Evolutionary conservation across 371 early-diverging fungal genomes (phyloP).

Genomic region (Haplosporangium sp.): DNA sequence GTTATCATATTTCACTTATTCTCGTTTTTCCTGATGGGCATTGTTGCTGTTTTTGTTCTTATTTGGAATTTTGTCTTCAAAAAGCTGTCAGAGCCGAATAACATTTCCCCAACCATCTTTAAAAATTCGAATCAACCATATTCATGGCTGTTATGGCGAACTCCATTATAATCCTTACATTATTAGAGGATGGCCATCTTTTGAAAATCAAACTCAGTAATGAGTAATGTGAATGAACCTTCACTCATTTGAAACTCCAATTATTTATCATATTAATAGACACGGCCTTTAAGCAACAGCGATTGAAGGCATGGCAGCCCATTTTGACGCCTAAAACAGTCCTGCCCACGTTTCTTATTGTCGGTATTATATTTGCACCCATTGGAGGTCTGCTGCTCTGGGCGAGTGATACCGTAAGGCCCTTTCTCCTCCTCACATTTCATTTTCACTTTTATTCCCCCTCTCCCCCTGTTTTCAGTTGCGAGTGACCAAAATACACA

Average conservation of each 20-base stretch:
- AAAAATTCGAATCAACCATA: no score
- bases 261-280: constrained; percentile 60
- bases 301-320: constrained; percentile 98
- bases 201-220: not conserved
- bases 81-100: no score
- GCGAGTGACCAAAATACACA: not conserved
- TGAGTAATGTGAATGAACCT: not conserved
- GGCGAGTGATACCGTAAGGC: constrained; percentile 75
- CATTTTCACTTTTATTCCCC: not conserved
- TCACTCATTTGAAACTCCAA: not conserved
- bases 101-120: no score
- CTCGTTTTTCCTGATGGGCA: not conserved
- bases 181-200: no score
- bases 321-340: constrained; percentile 95
- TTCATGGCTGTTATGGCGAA: no score
- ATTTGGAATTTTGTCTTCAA: no score
- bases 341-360: constrained; percentile 89
- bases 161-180: no score
- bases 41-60: not conserved
- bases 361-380: constrained; percentile 93
- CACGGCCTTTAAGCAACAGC: constrained; percentile 97
- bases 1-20: not conserved
- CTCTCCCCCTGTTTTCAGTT: constrained; percentile 10
- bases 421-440: not conserved
- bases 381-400: constrained; percentile 87